phyloP scores from a whole-genome alignment of 805 yeast genomes.

The Sugiyamaella lignohabitans region DNA sequence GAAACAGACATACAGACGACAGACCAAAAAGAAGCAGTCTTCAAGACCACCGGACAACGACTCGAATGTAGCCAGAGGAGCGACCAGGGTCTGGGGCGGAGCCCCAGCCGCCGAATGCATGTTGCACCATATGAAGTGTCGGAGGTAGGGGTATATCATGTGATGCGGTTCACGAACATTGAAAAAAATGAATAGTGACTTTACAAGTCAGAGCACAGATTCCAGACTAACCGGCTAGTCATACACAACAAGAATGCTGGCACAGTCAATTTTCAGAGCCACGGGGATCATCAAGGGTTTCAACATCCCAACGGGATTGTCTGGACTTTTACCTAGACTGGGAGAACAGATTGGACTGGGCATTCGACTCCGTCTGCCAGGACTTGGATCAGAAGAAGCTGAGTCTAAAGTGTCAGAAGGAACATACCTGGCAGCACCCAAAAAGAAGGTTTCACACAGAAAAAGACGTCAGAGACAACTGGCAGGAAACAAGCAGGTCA shows the following conservation, averaged over 20 bases:
- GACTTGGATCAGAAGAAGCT: neutral
- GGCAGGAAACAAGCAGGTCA: constrained; percentile 74
- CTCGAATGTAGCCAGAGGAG: too few species aligned
- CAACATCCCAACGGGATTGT: constrained; percentile 1
- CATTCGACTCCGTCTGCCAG: constrained; percentile 6
- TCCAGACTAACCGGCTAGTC: too few species aligned
- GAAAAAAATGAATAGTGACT: too few species aligned
- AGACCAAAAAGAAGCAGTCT: too few species aligned
- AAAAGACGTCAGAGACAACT: constrained; percentile 78
- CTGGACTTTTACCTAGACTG: constrained; percentile 15
- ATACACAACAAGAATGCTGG: too few species aligned
- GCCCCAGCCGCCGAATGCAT: neutral
- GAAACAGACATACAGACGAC: too few species aligned
- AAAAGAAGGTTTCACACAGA: constrained; percentile 83
- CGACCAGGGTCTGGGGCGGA: too few species aligned
- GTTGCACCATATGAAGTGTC: too few species aligned
- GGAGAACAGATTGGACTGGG: constrained; percentile 12
- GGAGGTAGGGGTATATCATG: too few species aligned
- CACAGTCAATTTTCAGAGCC: neutral
- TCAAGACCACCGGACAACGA: too few species aligned
- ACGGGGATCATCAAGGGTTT: neutral
- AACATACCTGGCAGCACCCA: constrained; percentile 83
- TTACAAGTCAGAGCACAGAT: too few species aligned
- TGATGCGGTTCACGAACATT: too few species aligned
- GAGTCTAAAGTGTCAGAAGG: constrained; percentile 42